Percentiles rank a stretch among this genome's conserved stretches.
Evolutionary conservation across 257 asterid genomes (phyloP).

Genomic region (Rehmannia glutinosa): DNA sequence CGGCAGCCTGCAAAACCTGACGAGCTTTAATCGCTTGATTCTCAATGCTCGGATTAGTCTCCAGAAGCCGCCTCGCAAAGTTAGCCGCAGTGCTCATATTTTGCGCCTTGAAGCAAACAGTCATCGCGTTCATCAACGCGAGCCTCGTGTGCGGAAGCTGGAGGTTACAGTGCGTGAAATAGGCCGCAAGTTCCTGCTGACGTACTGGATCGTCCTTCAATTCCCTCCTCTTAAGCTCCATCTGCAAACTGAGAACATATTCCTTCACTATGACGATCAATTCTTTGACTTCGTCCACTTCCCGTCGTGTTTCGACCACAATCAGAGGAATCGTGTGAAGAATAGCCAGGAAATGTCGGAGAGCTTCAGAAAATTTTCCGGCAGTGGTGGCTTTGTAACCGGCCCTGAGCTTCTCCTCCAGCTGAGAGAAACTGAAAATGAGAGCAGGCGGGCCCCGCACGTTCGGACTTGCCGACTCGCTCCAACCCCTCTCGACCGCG

Average conservation of each 20-base stretch:
- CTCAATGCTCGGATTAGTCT: slow-evolving; percentile 65
- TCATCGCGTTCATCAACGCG: slow-evolving; percentile 63
- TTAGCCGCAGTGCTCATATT: slow-evolving; percentile 69
- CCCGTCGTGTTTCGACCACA: slow-evolving; percentile 74
- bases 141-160: slow-evolving; percentile 78
- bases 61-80: slow-evolving; percentile 76
- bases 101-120: slow-evolving; percentile 51
- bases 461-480: slow-evolving; percentile 60
- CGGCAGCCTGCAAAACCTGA: slow-evolving; percentile 69
- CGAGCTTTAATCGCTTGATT: slow-evolving; percentile 61
- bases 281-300: slow-evolving; percentile 88
- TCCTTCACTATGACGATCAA: slow-evolving; percentile 59
- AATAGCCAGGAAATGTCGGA: slow-evolving; percentile 46
- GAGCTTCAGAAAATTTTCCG: slow-evolving; percentile 79
- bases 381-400: slow-evolving; percentile 74
- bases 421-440: slow-evolving; percentile 53
- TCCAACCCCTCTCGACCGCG: slow-evolving; percentile 92
- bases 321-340: slow-evolving; percentile 74
- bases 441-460: slow-evolving; percentile 85
- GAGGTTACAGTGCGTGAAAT: slow-evolving; percentile 79
- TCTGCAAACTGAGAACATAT: slow-evolving; percentile 64
- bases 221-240: slow-evolving; percentile 87
- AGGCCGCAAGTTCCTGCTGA: slow-evolving; percentile 92
- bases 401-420: slow-evolving; percentile 75
- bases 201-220: slow-evolving; percentile 59